These are phyloP conservation scores for Sideroxylon spinosum DNA, from an alignment of 179 eudicot species.

Conservation along the genomic window DNA sequence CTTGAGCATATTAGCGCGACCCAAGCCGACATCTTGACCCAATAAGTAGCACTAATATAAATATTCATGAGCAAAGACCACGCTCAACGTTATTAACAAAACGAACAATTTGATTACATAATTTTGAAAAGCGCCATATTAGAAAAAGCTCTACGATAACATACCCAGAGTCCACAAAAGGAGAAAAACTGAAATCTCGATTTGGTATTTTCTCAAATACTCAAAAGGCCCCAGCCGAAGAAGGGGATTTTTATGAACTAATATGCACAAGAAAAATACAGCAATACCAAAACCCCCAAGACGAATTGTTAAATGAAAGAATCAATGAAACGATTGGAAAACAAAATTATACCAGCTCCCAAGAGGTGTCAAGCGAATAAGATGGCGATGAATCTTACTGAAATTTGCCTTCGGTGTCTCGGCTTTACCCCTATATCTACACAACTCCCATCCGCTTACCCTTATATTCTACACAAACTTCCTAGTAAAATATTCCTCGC, in stretches of 20 bases:
- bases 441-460: not conserved
- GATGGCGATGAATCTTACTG: too few species aligned
- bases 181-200: not conserved
- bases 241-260: not conserved
- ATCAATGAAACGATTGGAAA: not conserved
- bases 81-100: too few species aligned
- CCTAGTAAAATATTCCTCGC: not conserved
- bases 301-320: not conserved
- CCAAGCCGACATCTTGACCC: too few species aligned
- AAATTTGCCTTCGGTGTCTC: not conserved
- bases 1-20: too few species aligned
- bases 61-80: too few species aligned
- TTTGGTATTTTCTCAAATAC: not conserved
- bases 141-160: too few species aligned
- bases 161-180: not conserved
- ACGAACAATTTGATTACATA: too few species aligned
- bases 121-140: too few species aligned
- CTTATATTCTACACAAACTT: not conserved
- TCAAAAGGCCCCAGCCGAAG: not conserved
- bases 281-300: not conserved
- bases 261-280: conserved; percentile 5
- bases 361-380: too few species aligned
- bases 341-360: not conserved
- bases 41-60: too few species aligned
- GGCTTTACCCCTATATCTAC: not conserved